A percentile compares a stretch with the other conserved stretches of the same genome.
Conservation (phyloP, 495 filamentous ascomycete species). For the Tetracladium marchalianum region DNA sequence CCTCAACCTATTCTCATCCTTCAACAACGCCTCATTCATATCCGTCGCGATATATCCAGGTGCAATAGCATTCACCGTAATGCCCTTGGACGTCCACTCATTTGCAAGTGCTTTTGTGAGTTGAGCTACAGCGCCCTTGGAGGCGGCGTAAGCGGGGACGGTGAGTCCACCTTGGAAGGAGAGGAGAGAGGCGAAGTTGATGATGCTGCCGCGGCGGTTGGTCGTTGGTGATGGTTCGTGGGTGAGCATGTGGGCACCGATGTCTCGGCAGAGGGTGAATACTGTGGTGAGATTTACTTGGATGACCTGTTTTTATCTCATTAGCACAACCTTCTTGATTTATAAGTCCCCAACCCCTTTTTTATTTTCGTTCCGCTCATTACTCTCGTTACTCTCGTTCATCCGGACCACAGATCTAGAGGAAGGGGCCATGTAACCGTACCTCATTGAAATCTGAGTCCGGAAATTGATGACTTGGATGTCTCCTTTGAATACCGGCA, state of each 20-base stretch:
- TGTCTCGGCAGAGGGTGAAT: conserved; percentile 72
- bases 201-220: conserved; percentile 58
- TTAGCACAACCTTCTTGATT: no score
- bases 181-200: conserved; percentile 78
- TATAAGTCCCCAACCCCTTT: background rate
- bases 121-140: conserved; percentile 75
- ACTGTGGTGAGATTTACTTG: conserved; percentile 73
- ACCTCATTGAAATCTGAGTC: conserved; percentile 67
- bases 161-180: conserved; percentile 83
- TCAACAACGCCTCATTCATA: conserved; percentile 78
- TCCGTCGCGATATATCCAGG: conserved; percentile 75
- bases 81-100: conserved; percentile 67
- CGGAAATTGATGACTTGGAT: conserved; percentile 66
- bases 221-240: conserved; percentile 37
- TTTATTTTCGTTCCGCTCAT: no score
- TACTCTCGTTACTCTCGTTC: no score
- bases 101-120: conserved; percentile 80
- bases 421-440: background rate
- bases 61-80: conserved; percentile 73
- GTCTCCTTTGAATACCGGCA: conserved; percentile 77
- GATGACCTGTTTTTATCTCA: conserved; percentile 42
- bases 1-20: conserved; percentile 52
- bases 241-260: conserved; percentile 65
- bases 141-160: conserved; percentile 77
- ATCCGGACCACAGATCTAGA: no score